Conservation (phyloP, 176 grass and related monocot genomes). For the Miscanthus lutarioriparius region DNA sequence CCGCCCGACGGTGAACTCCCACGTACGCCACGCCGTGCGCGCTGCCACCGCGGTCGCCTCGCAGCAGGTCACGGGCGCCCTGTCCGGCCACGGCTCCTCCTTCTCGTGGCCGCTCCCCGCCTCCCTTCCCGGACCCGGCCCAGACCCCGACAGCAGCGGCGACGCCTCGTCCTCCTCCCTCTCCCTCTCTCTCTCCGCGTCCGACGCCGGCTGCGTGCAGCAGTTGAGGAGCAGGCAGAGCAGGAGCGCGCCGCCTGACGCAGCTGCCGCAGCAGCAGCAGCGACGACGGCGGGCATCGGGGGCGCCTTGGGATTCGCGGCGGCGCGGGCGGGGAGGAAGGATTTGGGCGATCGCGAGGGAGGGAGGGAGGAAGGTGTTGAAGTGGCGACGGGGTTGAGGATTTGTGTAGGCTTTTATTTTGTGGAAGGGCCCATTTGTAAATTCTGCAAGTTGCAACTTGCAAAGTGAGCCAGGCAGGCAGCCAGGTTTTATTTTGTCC, state of each 20-base stretch:
- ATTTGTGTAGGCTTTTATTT: neutral
- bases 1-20: slow-evolving; percentile 54
- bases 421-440: slow-evolving; percentile 39
- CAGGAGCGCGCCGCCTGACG: slow-evolving; percentile 42
- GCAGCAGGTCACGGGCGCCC: slow-evolving; percentile 44
- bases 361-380: slow-evolving; percentile 17
- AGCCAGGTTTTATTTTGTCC: neutral
- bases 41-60: slow-evolving; percentile 48
- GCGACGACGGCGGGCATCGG: slow-evolving; percentile 42
- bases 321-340: neutral
- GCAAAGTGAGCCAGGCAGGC: slow-evolving; percentile 25
- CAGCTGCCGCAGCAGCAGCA: slow-evolving; percentile 39
- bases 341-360: slow-evolving; percentile 50
- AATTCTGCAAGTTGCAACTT: slow-evolving; percentile 39
- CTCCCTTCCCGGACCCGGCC: slow-evolving; percentile 5
- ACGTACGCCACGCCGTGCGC: slow-evolving; percentile 45
- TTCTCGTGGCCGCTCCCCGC: slow-evolving; percentile 3
- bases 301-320: slow-evolving; percentile 22
- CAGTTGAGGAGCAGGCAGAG: slow-evolving; percentile 39
- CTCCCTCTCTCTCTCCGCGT: neutral
- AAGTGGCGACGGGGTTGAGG: slow-evolving; percentile 40
- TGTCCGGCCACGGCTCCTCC: slow-evolving; percentile 47
- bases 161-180: slow-evolving; percentile 5
- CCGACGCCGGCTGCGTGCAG: slow-evolving; percentile 13
- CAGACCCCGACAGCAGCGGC: slow-evolving; percentile 25